Evolutionary conservation across 257 asterid genomes (phyloP).

Genomic region (Solanum commersonii): DNA sequence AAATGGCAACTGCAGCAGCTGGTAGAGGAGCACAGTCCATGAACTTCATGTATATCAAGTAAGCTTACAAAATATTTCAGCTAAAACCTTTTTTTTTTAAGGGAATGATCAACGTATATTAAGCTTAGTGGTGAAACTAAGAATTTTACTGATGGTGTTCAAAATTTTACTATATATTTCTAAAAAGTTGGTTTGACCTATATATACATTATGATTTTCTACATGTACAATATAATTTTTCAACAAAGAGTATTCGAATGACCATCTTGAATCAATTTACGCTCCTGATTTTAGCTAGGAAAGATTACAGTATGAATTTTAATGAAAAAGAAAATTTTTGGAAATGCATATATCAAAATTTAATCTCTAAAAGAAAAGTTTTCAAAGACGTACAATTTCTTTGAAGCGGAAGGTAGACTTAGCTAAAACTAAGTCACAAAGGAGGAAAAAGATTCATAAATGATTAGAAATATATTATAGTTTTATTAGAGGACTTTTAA

Average conservation of each 20-base stretch:
- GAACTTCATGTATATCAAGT: slow-evolving; percentile 54
- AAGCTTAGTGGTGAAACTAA: neutral
- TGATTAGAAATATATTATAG: neutral
- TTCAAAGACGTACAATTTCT: neutral
- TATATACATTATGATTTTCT: too few relatives aligned
- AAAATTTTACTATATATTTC: neutral
- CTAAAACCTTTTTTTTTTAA: neutral
- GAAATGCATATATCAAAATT: neutral
- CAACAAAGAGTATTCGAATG: neutral
- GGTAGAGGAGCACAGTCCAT: slow-evolving; percentile 64
- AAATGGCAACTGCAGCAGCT: slow-evolving; percentile 67
- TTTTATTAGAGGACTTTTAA: neutral
- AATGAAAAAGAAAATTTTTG: neutral
- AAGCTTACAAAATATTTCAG: slow-evolving; percentile 6
- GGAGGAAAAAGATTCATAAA: neutral
- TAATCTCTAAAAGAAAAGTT: neutral
- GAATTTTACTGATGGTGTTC: neutral
- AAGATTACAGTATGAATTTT: neutral
- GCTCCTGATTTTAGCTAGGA: neutral
- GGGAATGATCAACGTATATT: neutral
- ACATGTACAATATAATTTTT: too few relatives aligned
- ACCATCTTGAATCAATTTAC: neutral
- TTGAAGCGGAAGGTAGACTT: neutral
- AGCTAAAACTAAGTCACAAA: neutral
- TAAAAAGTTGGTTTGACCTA: neutral